Conservation (phyloP, 1,284 basidiomycete genomes). For the Rhodofomes roseus region DNA sequence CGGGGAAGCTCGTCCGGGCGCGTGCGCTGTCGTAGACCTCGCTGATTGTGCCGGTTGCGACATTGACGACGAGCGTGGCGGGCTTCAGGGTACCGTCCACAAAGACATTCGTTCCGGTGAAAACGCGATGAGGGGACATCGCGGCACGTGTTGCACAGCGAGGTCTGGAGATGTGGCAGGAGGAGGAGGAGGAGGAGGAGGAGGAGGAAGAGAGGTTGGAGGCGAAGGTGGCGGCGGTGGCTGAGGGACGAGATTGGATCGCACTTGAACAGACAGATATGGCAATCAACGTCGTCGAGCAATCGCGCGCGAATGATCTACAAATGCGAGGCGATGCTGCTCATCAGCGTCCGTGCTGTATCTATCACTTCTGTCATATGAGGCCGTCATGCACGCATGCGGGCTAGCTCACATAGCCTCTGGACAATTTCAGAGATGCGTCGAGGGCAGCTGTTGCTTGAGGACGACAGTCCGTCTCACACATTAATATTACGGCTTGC, state of each 20-base stretch:
- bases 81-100: conserved; percentile 46
- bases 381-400: too few species aligned
- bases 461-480: too few species aligned
- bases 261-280: background rate
- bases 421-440: too few species aligned
- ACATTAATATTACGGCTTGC: too few species aligned
- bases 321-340: too few species aligned
- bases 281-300: too few species aligned
- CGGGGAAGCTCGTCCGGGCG: conserved; percentile 32
- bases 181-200: too few species aligned
- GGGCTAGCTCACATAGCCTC: too few species aligned
- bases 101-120: conserved; percentile 56
- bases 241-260: background rate
- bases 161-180: background rate
- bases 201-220: background rate
- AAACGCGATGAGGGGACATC: conserved; percentile 22
- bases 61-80: conserved; percentile 70
- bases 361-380: too few species aligned
- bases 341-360: too few species aligned
- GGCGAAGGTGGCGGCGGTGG: conserved; percentile 12
- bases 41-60: conserved; percentile 62
- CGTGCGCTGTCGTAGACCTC: conserved; percentile 40
- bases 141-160: background rate
- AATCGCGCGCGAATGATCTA: too few species aligned
- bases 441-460: too few species aligned